Percentiles rank a stretch among this genome's conserved stretches.
Evolutionary conservation across 2,329 filamentous ascomycete species (phyloP).

Genomic region (Blumeria hordei): DNA sequence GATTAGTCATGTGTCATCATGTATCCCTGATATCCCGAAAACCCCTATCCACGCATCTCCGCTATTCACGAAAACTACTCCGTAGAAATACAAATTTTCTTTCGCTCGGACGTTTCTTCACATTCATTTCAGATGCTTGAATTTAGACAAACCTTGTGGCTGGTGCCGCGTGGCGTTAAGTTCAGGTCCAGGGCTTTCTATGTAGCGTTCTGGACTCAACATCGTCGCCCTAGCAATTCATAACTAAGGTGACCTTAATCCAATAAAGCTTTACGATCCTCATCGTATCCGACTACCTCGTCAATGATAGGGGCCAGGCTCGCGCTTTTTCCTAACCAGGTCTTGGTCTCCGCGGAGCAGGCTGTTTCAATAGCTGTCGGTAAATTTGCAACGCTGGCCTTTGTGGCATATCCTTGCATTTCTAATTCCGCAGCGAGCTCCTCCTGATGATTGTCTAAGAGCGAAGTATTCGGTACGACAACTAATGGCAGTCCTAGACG

Average conservation of each 20-base stretch:
- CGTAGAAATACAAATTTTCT: no score
- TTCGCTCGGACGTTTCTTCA: no score
- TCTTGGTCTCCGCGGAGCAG: slow-evolving; percentile 5
- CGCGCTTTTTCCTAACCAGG: slow-evolving; percentile 6
- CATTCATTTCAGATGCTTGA: no score
- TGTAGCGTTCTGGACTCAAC: no score
- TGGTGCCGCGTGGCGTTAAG: no score
- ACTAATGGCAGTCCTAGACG: slow-evolving; percentile 53
- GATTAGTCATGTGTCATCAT: no score
- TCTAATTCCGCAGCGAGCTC: slow-evolving; percentile 63
- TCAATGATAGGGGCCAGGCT: slow-evolving; percentile 9
- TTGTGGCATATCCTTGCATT: slow-evolving; percentile 46
- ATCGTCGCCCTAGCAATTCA: no score
- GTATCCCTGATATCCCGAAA: no score
- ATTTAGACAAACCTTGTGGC: no score
- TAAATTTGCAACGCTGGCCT: slow-evolving; percentile 7
- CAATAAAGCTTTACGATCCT: slow-evolving; percentile 8
- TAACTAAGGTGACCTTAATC: slow-evolving; percentile 1
- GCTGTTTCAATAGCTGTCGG: slow-evolving; percentile 7
- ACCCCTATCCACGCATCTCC: no score
- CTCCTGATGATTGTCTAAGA: slow-evolving; percentile 77
- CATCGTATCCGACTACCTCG: slow-evolving; percentile 9
- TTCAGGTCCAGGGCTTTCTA: no score
- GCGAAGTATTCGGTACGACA: slow-evolving; percentile 61
- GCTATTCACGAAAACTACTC: no score